Conservation (phyloP, 306 rosid species). For the Cyamopsis tetragonoloba region DNA sequence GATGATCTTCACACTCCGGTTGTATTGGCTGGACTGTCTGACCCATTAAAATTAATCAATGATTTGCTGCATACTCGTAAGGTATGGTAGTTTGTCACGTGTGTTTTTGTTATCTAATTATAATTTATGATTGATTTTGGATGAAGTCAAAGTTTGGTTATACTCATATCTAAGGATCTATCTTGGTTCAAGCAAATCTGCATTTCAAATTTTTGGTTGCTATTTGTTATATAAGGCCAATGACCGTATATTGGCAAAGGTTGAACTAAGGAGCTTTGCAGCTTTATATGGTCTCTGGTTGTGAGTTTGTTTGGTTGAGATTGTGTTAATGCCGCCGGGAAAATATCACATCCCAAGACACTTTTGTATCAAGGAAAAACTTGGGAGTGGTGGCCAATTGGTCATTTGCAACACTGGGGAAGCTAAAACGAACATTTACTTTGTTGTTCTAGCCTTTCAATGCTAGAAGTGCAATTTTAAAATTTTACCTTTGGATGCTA, state of each 20-base stretch:
- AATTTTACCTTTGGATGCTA: slow-evolving; percentile 15
- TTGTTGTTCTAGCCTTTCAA: neutral
- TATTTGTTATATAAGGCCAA: neutral
- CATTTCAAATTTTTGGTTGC: neutral
- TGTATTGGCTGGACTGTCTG: slow-evolving; percentile 78
- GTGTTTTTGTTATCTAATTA: neutral
- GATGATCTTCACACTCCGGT: slow-evolving; percentile 92
- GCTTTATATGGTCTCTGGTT: neutral
- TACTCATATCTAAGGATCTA: neutral
- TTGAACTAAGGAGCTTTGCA: slow-evolving; percentile 2
- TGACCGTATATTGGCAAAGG: neutral
- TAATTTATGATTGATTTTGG: neutral
- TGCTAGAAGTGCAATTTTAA: neutral
- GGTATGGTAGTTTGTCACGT: slow-evolving; percentile 40
- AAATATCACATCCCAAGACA: too few species aligned
- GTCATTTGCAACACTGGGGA: too few species aligned
- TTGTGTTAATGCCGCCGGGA: too few species aligned
- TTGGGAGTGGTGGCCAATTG: too few species aligned
- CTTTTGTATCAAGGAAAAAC: too few species aligned
- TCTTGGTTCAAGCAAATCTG: neutral
- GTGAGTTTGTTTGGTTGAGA: too few species aligned
- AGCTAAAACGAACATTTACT: neutral
- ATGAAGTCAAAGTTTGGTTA: neutral
- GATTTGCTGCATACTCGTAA: slow-evolving; percentile 84
- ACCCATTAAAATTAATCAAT: slow-evolving; percentile 77